phyloP scores from a whole-genome alignment of 2,329 filamentous ascomycete species.

The Colletotrichum aenigma region DNA sequence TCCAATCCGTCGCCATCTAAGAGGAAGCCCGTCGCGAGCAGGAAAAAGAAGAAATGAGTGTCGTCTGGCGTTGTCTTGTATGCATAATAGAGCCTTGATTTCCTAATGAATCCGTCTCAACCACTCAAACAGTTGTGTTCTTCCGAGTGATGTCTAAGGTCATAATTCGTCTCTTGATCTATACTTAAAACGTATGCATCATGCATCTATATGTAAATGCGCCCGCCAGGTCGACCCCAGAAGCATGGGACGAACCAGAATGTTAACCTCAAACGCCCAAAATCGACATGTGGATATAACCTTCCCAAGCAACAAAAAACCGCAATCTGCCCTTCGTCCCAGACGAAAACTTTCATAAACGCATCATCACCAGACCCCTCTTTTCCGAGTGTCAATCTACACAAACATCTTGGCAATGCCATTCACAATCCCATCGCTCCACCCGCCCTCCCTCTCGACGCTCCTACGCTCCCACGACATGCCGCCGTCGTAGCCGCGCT shows the following conservation, averaged over 20 bases:
- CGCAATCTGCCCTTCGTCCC: neutral
- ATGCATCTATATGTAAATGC: neutral
- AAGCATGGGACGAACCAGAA: neutral
- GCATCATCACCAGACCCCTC: neutral
- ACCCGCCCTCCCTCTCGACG: conserved; percentile 35
- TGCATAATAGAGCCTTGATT: conserved; percentile 10
- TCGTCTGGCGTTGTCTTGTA: neutral
- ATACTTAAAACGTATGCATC: neutral
- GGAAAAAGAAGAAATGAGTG: conserved; percentile 38
- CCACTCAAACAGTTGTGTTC: too few relatives aligned
- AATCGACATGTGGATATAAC: neutral
- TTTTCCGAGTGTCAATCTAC: conserved; percentile 19
- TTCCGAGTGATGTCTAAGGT: neutral
- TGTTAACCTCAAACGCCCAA: neutral
- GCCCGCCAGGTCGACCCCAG: neutral
- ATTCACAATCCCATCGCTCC: conserved; percentile 37
- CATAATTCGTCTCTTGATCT: conserved; percentile 6
- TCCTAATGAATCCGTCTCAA: neutral
- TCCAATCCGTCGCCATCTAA: conserved; percentile 41
- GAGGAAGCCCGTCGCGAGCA: conserved; percentile 37
- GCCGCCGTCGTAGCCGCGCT: conserved; percentile 35
- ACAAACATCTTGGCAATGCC: conserved; percentile 48
- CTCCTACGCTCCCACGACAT: conserved; percentile 42
- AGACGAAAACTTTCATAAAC: neutral
- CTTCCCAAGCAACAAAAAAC: neutral